Evolutionary conservation across 2,329 filamentous ascomycete genomes (phyloP), one percentile per base, ranked within the genome.

Genomic region (Alternaria sp.): DNA sequence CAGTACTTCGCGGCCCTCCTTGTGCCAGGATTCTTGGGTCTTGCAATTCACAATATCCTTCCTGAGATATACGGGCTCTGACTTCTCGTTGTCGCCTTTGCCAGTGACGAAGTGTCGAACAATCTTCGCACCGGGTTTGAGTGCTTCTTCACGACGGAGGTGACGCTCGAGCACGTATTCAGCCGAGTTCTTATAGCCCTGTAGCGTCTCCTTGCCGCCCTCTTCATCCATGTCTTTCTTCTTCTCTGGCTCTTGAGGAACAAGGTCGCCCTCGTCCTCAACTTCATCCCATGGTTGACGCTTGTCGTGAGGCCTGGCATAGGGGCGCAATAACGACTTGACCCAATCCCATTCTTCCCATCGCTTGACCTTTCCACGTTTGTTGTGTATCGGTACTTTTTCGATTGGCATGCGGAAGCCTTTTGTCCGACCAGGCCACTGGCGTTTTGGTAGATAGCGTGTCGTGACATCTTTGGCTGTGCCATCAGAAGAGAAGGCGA

Each of bases 11-110:
- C 94, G 87, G 0, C 95, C 95, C 82, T 97, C 94, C 76, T 97
- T 97, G 76, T 98, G 95, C 95, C 95, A 99, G 1, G 92, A 97
- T 76, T 99, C 95, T 2, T 92, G 91, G 28, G 92, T 96, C 78
- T 97, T 94, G 76, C 96, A 97, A 40, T 86, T 85, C 3, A 94
- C 88, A 0, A 98, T 88, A 67, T 98, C 94, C 54, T 87, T 86
- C 34, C 94, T 89, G 1, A 85, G 85, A 74, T 89, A 98, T 0
- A 98, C 93, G 1, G 92, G 89, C 75, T 97, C 93, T 60, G 92
- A 87, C 45, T 90, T 90, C 3, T 86, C 81, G 48, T 90, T 90
- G 45, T 88, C 87, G 14, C 90, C 91, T 78, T 94, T 97, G 10
- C 87, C 89, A 48, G 88, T 88, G 5, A 84, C 87, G 78, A 98